Conservation (phyloP, 495 filamentous ascomycete species). For the Penicillium simplicissimum region DNA sequence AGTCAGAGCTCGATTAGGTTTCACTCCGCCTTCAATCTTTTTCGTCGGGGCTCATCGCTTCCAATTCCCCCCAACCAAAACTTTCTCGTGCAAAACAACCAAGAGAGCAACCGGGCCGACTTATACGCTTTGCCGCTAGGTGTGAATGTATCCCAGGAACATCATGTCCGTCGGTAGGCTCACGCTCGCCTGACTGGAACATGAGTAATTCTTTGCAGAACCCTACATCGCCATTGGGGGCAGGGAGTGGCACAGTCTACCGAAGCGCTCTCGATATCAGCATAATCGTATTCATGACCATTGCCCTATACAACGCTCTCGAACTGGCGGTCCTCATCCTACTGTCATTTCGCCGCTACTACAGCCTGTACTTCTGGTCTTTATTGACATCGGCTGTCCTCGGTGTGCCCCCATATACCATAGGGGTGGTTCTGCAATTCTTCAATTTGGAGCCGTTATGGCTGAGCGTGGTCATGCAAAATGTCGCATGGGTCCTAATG, state of each 20-base stretch:
- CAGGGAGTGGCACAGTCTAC: not conserved
- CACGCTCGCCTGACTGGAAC: too few species aligned
- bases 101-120: too few species aligned
- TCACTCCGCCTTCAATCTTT: too few species aligned
- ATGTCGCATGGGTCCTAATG: not conserved
- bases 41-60: too few species aligned
- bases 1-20: too few species aligned
- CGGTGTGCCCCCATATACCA: not conserved
- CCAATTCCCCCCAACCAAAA: too few species aligned
- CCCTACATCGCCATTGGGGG: not conserved
- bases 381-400: constrained; percentile 1
- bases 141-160: too few species aligned
- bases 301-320: constrained; percentile 1
- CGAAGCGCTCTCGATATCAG: not conserved
- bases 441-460: not conserved
- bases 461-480: not conserved
- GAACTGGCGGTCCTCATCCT: constrained; percentile 4
- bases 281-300: not conserved
- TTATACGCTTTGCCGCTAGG: too few species aligned
- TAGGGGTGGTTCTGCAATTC: not conserved
- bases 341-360: constrained; percentile 3
- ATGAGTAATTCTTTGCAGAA: not conserved
- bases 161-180: too few species aligned
- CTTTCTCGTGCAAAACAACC: too few species aligned
- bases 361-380: constrained; percentile 7